Evolutionary conservation across 192 early-diverging fungal species (phyloP).

Genomic region (Coemansia sp.): DNA sequence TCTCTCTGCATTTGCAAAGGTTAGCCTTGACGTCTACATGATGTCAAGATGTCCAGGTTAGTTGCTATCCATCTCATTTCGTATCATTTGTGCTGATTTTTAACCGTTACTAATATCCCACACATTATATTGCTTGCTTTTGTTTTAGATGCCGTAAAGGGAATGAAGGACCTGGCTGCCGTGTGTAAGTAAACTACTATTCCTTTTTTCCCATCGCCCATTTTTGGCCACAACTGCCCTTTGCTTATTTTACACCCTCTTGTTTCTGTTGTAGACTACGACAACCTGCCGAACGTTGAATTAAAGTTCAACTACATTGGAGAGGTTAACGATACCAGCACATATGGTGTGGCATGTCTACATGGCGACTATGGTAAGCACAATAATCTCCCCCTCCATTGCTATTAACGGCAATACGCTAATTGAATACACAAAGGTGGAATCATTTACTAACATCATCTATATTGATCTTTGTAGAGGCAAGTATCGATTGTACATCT

Average conservation of each 20-base stretch:
- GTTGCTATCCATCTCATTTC: neutral
- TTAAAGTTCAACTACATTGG: conserved; percentile 47
- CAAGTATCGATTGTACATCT: neutral
- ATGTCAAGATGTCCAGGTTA: conserved; percentile 52
- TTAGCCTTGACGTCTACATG: conserved; percentile 39
- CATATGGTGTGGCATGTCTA: conserved; percentile 35
- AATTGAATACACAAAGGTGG: too few species aligned
- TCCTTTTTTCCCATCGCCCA: too few species aligned
- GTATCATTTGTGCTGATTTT: too few species aligned
- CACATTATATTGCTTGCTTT: too few species aligned
- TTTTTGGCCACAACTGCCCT: too few species aligned
- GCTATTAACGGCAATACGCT: too few species aligned
- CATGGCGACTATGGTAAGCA: conserved; percentile 45
- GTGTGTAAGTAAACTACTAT: conserved; percentile 49
- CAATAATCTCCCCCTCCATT: neutral
- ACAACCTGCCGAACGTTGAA: conserved; percentile 28
- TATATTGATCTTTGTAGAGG: conserved; percentile 13
- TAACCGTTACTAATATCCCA: too few species aligned
- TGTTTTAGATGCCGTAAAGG: conserved; percentile 32
- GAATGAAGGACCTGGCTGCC: conserved; percentile 48
- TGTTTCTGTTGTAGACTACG: conserved; percentile 34
- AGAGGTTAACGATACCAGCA: conserved; percentile 17
- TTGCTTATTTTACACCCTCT: too few species aligned
- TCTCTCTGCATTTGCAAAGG: conserved; percentile 14
- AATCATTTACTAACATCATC: neutral